These are phyloP conservation scores for Mucor velutinosus DNA, from an alignment of 371 early-diverging fungal genomes.

Conservation along the genomic window DNA sequence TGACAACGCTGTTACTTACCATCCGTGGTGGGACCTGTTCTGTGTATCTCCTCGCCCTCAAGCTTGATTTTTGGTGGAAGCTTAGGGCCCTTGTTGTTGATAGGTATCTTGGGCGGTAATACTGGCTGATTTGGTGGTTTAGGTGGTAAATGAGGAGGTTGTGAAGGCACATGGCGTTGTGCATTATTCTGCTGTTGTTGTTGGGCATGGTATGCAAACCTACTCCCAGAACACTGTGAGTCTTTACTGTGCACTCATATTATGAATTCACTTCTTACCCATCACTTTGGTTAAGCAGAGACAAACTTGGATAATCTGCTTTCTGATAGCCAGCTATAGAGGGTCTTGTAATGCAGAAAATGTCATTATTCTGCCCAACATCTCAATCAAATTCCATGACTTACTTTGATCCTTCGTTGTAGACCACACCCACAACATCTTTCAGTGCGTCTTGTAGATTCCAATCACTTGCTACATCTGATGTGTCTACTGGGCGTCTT, in stretches of 20 bases:
- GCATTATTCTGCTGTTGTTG: slow-evolving; percentile 8
- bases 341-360: neutral
- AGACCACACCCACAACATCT: slow-evolving; percentile 46
- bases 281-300: slow-evolving; percentile 38
- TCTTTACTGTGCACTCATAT: neutral
- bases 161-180: neutral
- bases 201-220: slow-evolving; percentile 21
- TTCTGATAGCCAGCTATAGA: neutral
- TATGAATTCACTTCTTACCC: slow-evolving; percentile 15
- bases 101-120: slow-evolving; percentile 38
- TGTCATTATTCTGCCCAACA: neutral
- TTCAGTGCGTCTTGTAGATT: slow-evolving; percentile 47
- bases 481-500: neutral
- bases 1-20: slow-evolving; percentile 9
- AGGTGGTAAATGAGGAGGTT: slow-evolving; percentile 26
- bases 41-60: neutral
- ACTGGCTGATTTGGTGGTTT: slow-evolving; percentile 25
- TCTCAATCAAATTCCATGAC: neutral
- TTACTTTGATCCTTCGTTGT: neutral
- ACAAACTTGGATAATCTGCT: slow-evolving; percentile 28
- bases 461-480: slow-evolving; percentile 26
- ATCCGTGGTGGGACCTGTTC: slow-evolving; percentile 12
- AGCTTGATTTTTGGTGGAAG: slow-evolving; percentile 37
- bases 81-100: slow-evolving; percentile 12
- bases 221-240: neutral